These are phyloP conservation scores for Phycomyces blakesleeanus DNA, from an alignment of 192 early-diverging fungal species.

Conservation along the genomic window DNA sequence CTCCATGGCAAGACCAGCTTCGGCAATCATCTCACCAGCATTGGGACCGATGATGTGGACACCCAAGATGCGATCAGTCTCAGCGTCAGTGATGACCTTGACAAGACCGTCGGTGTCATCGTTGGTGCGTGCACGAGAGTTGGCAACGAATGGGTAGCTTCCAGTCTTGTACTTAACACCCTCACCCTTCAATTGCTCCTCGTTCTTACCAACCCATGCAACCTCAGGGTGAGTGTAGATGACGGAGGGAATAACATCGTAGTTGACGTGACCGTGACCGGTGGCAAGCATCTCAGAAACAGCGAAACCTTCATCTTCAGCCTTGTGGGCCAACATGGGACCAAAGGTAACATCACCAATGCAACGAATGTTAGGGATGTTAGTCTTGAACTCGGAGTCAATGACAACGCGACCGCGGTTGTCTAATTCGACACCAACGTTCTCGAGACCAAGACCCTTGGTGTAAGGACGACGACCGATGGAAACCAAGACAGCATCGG, in stretches of 20 bases:
- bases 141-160: slow-evolving; percentile 92
- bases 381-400: slow-evolving; percentile 83
- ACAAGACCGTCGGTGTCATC: slow-evolving; percentile 90
- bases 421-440: slow-evolving; percentile 87
- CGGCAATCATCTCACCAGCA: slow-evolving; percentile 99
- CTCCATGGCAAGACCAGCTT: slow-evolving; percentile 95
- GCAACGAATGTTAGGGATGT: slow-evolving; percentile 82
- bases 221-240: slow-evolving; percentile 99
- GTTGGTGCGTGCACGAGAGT: slow-evolving; percentile 97
- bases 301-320: slow-evolving; percentile 98
- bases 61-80: slow-evolving; percentile 94
- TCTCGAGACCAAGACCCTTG: slow-evolving; percentile 86
- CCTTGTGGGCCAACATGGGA: slow-evolving; percentile 99
- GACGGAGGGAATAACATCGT: slow-evolving; percentile 94
- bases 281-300: slow-evolving; percentile 88
- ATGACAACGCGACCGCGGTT: slow-evolving; percentile 83
- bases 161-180: slow-evolving; percentile 89
- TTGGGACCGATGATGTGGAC: slow-evolving; percentile 98
- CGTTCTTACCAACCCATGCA: slow-evolving; percentile 97
- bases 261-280: slow-evolving; percentile 98
- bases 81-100: slow-evolving; percentile 94
- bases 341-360: slow-evolving; percentile 97
- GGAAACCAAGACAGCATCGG: slow-evolving; percentile 89
- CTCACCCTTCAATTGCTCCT: slow-evolving; percentile 85
- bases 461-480: slow-evolving; percentile 96